phyloP scores from a whole-genome alignment of 169 alveolate species.

The Ichthyophthirius multifiliis region DNA sequence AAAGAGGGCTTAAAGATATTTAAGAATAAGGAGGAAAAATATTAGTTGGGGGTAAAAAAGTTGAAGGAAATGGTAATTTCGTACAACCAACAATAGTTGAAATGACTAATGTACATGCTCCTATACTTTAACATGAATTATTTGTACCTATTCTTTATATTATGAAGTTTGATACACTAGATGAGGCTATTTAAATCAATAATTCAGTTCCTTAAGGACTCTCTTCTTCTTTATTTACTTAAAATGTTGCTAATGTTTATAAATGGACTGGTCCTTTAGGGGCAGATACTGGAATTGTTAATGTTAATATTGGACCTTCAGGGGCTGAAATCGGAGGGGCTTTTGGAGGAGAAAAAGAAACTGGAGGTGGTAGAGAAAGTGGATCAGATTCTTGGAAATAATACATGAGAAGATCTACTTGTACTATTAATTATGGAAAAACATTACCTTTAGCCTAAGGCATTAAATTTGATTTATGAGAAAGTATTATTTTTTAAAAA shows the following conservation, averaged over 20 bases:
- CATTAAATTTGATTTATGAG: slow-evolving; percentile 69
- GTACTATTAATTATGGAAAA: slow-evolving; percentile 72
- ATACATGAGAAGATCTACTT: slow-evolving; percentile 84
- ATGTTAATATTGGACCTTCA: slow-evolving; percentile 80
- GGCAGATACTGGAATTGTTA: slow-evolving; percentile 82
- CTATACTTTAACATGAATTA: slow-evolving; percentile 59
- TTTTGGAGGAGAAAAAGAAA: slow-evolving; percentile 88
- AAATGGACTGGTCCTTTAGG: slow-evolving; percentile 86
- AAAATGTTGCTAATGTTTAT: slow-evolving; percentile 30
- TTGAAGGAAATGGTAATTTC: slow-evolving; percentile 68
- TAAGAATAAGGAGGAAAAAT: slow-evolving; percentile 77
- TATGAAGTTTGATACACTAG: slow-evolving; percentile 61
- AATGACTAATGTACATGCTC: slow-evolving; percentile 47
- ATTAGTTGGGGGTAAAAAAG: slow-evolving; percentile 63
- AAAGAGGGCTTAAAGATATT: slow-evolving; percentile 54
- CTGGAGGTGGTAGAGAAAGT: slow-evolving; percentile 88
- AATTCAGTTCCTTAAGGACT: slow-evolving; percentile 84
- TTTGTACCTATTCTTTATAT: slow-evolving; percentile 75
- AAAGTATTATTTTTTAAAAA: not conserved
- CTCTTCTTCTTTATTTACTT: slow-evolving; percentile 68
- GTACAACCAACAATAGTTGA: slow-evolving; percentile 79
- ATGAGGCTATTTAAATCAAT: slow-evolving; percentile 70
- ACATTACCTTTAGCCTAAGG: slow-evolving; percentile 81
- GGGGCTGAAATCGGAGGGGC: slow-evolving; percentile 92
- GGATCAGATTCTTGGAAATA: slow-evolving; percentile 87